Evolutionary conservation across 192 early-diverging fungal genomes (phyloP).

Genomic region (Thoreauomyces humboldtii): DNA sequence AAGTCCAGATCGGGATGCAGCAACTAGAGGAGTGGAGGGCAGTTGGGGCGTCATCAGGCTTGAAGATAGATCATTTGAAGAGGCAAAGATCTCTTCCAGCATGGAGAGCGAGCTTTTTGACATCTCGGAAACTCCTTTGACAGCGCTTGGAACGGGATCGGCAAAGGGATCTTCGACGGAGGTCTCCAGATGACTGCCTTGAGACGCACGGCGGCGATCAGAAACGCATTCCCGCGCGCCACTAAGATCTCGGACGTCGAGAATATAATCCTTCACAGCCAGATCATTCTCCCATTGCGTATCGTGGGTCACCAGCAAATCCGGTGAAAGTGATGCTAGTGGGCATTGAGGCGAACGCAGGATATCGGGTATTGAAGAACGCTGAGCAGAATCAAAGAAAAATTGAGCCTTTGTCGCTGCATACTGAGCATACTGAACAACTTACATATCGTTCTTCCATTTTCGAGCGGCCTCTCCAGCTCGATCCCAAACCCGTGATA

Average conservation of each 20-base stretch:
- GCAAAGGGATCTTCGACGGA: slow-evolving; percentile 1
- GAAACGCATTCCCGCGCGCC: background rate
- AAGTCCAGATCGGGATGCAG: no score
- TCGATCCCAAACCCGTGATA: background rate
- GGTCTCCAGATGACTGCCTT: background rate
- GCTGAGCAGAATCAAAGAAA: no score
- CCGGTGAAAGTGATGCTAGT: background rate
- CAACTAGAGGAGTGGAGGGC: no score
- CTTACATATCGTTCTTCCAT: background rate
- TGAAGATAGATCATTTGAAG: background rate
- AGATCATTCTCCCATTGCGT: slow-evolving; percentile 1
- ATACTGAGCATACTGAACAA: no score
- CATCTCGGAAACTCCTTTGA: no score
- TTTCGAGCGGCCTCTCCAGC: background rate
- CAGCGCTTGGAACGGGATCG: background rate
- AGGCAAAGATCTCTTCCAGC: background rate
- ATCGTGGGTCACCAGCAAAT: background rate
- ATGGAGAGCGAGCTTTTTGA: no score
- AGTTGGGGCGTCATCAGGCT: no score
- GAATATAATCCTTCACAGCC: background rate
- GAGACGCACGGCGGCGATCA: background rate
- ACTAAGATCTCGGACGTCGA: background rate
- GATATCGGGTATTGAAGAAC: background rate
- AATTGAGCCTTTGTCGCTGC: no score
- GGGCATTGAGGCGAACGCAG: background rate